Percentiles rank a stretch among this genome's conserved stretches.
phyloP scores from a whole-genome alignment of 1,284 basidiomycete genomes.

The Rhodofomes roseus region DNA sequence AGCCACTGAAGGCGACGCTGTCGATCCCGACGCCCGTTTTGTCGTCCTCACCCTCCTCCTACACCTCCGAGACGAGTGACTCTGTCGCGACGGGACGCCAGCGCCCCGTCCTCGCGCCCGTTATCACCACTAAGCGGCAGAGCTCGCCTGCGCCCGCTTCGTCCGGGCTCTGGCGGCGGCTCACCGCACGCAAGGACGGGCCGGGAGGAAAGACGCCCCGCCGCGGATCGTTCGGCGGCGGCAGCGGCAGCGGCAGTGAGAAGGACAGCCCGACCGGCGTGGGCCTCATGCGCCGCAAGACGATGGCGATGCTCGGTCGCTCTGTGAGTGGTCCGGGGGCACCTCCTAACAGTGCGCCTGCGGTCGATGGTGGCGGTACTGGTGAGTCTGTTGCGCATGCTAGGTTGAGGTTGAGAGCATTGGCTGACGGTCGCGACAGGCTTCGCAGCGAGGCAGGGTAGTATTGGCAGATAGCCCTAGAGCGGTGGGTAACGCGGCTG shows the following conservation, averaged over 20 bases:
- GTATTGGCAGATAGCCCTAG: neutral
- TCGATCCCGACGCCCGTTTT: slow-evolving; percentile 3
- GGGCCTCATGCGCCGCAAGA: slow-evolving; percentile 2
- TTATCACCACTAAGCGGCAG: slow-evolving; percentile 11
- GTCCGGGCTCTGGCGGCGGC: slow-evolving; percentile 16
- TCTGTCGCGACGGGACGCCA: slow-evolving; percentile 11
- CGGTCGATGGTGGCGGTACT: neutral
- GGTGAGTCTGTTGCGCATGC: neutral
- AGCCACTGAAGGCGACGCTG: slow-evolving; percentile 5
- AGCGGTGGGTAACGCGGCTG: neutral
- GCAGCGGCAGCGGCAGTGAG: slow-evolving; percentile 2
- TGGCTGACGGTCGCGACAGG: neutral
- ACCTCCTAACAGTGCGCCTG: neutral
- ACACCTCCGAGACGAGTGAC: slow-evolving; percentile 10
- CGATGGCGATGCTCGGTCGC: slow-evolving; percentile 2
- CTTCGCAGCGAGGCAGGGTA: neutral
- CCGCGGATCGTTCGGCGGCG: neutral
- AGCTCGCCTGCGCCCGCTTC: slow-evolving; percentile 2
- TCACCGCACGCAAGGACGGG: slow-evolving; percentile 14
- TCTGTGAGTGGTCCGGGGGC: neutral
- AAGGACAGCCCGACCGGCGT: neutral
- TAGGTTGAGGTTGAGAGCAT: too few species aligned
- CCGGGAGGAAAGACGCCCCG: slow-evolving; percentile 7
- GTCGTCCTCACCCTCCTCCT: slow-evolving; percentile 16
- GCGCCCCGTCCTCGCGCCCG: neutral